Percentiles rank a stretch among this genome's conserved stretches.
These are phyloP conservation scores for Plasmodium fragile DNA, from an alignment of 169 alveolate genomes.

Conservation along the genomic window DNA sequence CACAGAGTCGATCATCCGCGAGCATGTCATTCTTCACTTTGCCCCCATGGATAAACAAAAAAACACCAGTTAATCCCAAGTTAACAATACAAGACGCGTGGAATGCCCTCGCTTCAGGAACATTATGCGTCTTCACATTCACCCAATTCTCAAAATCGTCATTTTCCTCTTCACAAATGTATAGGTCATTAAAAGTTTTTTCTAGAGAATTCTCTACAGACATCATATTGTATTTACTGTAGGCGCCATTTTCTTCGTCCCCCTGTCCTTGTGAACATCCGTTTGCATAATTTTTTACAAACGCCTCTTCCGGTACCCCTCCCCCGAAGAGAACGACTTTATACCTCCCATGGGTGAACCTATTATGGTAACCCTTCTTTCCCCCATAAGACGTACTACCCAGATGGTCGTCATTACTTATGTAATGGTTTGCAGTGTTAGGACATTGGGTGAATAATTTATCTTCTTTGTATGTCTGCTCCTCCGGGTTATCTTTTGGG, in stretches of 20 bases:
- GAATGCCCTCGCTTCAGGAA: constrained; percentile 72
- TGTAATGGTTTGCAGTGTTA: neutral
- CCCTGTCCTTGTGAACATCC: constrained; percentile 16
- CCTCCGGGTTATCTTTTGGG: neutral
- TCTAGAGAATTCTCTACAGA: constrained; percentile 39
- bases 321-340: constrained; percentile 68
- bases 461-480: neutral
- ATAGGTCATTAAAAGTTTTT: constrained; percentile 61
- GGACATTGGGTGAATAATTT: neutral
- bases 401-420: neutral
- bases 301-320: constrained; percentile 48
- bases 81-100: constrained; percentile 72
- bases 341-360: constrained; percentile 12
- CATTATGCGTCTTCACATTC: constrained; percentile 39
- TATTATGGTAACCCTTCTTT: neutral
- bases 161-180: constrained; percentile 71
- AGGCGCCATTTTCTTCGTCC: neutral
- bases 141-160: constrained; percentile 19
- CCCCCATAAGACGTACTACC: neutral
- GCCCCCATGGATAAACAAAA: constrained; percentile 75
- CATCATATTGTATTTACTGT: neutral
- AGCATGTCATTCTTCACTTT: constrained; percentile 47
- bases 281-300: constrained; percentile 25
- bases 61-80: constrained; percentile 52
- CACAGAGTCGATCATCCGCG: constrained; percentile 45